A percentile compares a stretch with the other conserved stretches of the same genome.
Conservation (phyloP, 805 yeast species). For the Candida oleophila region DNA sequence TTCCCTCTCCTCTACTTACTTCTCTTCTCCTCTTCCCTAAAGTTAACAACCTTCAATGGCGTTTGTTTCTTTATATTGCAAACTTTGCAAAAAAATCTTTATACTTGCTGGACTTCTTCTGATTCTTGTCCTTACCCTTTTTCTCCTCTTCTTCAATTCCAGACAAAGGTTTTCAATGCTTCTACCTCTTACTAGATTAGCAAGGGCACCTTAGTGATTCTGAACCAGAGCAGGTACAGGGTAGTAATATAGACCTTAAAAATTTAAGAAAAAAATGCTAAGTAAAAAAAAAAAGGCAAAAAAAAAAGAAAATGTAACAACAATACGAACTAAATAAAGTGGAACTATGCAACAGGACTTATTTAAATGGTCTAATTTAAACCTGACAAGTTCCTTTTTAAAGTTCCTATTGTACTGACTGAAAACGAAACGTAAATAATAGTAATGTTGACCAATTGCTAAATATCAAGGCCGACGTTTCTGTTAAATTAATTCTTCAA, state of each 20-base stretch:
- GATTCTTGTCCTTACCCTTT: too few relatives aligned
- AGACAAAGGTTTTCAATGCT: too few relatives aligned
- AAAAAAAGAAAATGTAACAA: neutral
- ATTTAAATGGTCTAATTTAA: neutral
- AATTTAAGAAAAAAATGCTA: neutral
- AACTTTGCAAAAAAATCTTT: too few relatives aligned
- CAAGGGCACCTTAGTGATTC: neutral
- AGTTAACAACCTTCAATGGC: too few relatives aligned
- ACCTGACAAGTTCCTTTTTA: neutral
- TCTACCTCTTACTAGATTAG: neutral
- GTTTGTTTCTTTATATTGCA: too few relatives aligned
- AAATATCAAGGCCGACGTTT: neutral
- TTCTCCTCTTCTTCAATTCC: too few relatives aligned
- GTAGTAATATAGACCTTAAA: neutral
- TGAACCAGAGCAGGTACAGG: neutral
- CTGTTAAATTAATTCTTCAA: neutral
- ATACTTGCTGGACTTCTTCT: too few relatives aligned
- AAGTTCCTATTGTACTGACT: neutral
- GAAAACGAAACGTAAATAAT: neutral
- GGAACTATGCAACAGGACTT: neutral
- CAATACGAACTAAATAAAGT: neutral
- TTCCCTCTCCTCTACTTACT: too few relatives aligned
- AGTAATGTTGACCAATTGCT: neutral
- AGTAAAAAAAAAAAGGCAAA: too few relatives aligned
- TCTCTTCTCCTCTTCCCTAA: too few relatives aligned